Conservation (phyloP, 2,329 filamentous ascomycete genomes). For the Cercospora sp. region DNA sequence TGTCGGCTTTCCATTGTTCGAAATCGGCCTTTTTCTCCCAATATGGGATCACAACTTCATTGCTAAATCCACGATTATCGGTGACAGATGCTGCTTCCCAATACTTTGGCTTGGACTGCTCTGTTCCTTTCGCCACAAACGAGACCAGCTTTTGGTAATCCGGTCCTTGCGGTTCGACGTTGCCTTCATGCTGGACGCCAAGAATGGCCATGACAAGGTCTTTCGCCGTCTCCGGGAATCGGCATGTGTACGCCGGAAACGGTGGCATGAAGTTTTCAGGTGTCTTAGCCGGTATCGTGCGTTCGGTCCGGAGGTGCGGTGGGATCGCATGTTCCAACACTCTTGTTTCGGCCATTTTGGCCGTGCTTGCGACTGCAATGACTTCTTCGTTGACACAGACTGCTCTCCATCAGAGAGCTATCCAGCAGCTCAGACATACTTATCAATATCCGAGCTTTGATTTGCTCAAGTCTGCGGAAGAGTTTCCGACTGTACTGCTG, state of each 20-base stretch:
- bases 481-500: slow-evolving; percentile 8
- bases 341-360: slow-evolving; percentile 22
- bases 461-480: slow-evolving; percentile 10
- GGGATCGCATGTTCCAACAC: slow-evolving; percentile 29
- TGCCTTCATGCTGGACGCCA: slow-evolving; percentile 35
- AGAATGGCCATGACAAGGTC: slow-evolving; percentile 41
- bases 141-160: slow-evolving; percentile 21
- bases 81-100: slow-evolving; percentile 41
- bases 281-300: slow-evolving; percentile 27
- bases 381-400: background rate
- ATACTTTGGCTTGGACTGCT: slow-evolving; percentile 28
- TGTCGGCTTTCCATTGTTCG: slow-evolving; percentile 16
- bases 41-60: slow-evolving; percentile 44
- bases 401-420: background rate
- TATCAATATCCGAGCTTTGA: slow-evolving; percentile 13
- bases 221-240: slow-evolving; percentile 37
- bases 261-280: slow-evolving; percentile 35
- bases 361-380: background rate
- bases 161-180: slow-evolving; percentile 1
- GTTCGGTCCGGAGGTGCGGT: slow-evolving; percentile 21
- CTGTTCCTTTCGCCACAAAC: slow-evolving; percentile 27
- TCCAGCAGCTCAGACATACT: background rate
- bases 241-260: slow-evolving; percentile 38
- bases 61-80: slow-evolving; percentile 39
- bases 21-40: slow-evolving; percentile 44